These are phyloP conservation scores for Fusarium incarnatum DNA, from an alignment of 2,329 filamentous ascomycete species.

Conservation along the genomic window DNA sequence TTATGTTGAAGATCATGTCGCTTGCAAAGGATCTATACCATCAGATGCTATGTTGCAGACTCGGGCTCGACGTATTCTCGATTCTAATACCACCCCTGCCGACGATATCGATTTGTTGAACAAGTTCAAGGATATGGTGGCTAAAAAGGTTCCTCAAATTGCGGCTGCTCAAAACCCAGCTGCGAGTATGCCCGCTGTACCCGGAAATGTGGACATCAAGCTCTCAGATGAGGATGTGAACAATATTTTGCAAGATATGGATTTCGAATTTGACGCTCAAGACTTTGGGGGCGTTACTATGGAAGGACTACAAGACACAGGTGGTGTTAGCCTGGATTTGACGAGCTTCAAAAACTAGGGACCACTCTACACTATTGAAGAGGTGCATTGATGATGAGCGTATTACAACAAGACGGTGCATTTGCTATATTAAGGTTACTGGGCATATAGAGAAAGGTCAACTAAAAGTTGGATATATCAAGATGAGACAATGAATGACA, in stretches of 20 bases:
- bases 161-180: slow-evolving; percentile 15
- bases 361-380: slow-evolving; percentile 41
- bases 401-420: slow-evolving; percentile 4
- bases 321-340: slow-evolving; percentile 48
- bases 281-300: slow-evolving; percentile 42
- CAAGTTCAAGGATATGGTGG: slow-evolving; percentile 65
- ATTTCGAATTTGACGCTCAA: slow-evolving; percentile 55
- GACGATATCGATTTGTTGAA: slow-evolving; percentile 65
- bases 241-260: slow-evolving; percentile 58
- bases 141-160: slow-evolving; percentile 44
- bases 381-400: slow-evolving; percentile 22
- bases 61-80: slow-evolving; percentile 62
- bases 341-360: slow-evolving; percentile 40
- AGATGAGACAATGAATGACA: background rate
- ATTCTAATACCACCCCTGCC: slow-evolving; percentile 61
- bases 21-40: slow-evolving; percentile 57
- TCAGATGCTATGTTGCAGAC: slow-evolving; percentile 60
- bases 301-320: slow-evolving; percentile 48
- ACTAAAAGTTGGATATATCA: slow-evolving; percentile 23
- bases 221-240: slow-evolving; percentile 55
- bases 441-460: background rate
- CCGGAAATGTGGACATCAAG: slow-evolving; percentile 51
- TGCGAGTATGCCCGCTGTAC: slow-evolving; percentile 29
- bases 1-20: slow-evolving; percentile 59
- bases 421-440: background rate